These are phyloP conservation scores for Lachnum nothofagi DNA, from an alignment of 2,329 filamentous ascomycete species.

Conservation along the genomic window DNA sequence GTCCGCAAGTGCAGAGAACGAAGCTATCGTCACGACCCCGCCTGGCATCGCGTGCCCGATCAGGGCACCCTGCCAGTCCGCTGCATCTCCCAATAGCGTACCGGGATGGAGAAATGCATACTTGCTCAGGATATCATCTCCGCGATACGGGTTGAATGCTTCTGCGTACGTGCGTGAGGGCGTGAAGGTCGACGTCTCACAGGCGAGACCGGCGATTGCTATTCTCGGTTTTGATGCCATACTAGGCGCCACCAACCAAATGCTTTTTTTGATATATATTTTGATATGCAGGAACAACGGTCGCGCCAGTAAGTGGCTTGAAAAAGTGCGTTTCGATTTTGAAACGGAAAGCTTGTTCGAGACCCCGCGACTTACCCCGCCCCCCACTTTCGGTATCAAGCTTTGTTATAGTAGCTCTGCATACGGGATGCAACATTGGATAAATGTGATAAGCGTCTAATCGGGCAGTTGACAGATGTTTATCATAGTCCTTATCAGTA, in stretches of 20 bases:
- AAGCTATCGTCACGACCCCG: slow-evolving; percentile 41
- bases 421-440: background rate
- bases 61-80: slow-evolving; percentile 46
- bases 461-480: too few species aligned
- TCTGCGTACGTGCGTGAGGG: slow-evolving; percentile 44
- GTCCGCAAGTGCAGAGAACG: slow-evolving; percentile 41
- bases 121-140: slow-evolving; percentile 38
- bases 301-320: too few species aligned
- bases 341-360: too few species aligned
- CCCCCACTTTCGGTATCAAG: background rate
- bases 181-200: slow-evolving; percentile 50
- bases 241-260: background rate
- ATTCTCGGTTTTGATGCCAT: slow-evolving; percentile 39
- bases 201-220: slow-evolving; percentile 48
- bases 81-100: slow-evolving; percentile 38
- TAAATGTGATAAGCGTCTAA: background rate
- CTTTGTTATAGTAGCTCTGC: background rate
- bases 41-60: slow-evolving; percentile 49
- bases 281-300: too few species aligned
- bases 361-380: background rate
- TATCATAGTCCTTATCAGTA: background rate
- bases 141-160: slow-evolving; percentile 46
- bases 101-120: slow-evolving; percentile 43
- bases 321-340: too few species aligned
- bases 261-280: too few species aligned